Evolutionary conservation across 768 basidiomycete genomes (phyloP).

Genomic region (Mycena latifolia): DNA sequence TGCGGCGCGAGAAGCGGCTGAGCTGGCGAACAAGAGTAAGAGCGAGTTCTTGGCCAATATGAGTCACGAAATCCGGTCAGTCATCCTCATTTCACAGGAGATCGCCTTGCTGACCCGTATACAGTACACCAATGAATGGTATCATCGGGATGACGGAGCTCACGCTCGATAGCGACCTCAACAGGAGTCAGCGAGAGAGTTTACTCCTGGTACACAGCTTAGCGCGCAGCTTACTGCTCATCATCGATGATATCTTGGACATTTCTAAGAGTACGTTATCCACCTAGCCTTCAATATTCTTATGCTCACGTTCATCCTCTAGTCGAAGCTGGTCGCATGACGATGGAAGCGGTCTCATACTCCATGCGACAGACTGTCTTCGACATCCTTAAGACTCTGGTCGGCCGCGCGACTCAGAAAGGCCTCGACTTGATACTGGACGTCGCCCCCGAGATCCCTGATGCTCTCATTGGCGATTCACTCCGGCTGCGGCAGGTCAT

Average conservation of each 20-base stretch:
- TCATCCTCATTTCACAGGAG: constrained; percentile 26
- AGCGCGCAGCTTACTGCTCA: constrained; percentile 91
- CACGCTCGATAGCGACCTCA: constrained; percentile 96
- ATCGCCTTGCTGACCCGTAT: background rate
- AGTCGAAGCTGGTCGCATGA: constrained; percentile 99
- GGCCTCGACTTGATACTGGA: constrained; percentile 97
- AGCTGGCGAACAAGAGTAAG: constrained; percentile 97
- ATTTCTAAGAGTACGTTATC: constrained; percentile 96
- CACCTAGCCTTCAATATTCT: background rate
- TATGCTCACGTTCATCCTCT: constrained; percentile 35
- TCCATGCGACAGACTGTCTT: constrained; percentile 98
- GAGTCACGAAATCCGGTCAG: constrained; percentile 95
- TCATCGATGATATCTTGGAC: constrained; percentile 99
- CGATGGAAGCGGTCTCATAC: constrained; percentile 99
- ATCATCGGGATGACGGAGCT: constrained; percentile 99
- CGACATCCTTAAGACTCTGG: constrained; percentile 96
- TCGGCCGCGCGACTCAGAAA: constrained; percentile 97
- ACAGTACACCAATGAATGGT: constrained; percentile 98
- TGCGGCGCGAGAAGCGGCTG: constrained; percentile 95
- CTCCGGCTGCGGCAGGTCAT: constrained; percentile 95
- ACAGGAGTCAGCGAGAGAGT: constrained; percentile 94
- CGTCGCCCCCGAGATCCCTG: constrained; percentile 95
- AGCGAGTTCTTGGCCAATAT: constrained; percentile 99
- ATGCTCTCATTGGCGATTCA: constrained; percentile 97
- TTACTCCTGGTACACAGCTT: constrained; percentile 95